A percentile compares a stretch with the other conserved stretches of the same genome.
These are phyloP conservation scores for Ilyonectria robusta DNA, from an alignment of 2,329 filamentous ascomycete species.

Conservation along the genomic window DNA sequence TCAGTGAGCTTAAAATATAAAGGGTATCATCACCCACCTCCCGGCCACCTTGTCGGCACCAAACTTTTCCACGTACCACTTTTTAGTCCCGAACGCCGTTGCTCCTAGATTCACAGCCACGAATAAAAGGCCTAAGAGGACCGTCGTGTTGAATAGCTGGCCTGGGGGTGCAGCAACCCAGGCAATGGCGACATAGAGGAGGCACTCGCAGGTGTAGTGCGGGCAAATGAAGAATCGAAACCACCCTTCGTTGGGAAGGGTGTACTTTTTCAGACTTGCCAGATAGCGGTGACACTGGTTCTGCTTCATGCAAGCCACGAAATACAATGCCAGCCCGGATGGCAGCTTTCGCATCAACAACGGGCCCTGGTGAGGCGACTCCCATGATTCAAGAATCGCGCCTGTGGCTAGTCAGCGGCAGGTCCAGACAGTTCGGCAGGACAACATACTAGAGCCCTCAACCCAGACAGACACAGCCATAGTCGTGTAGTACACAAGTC, in stretches of 20 bases:
- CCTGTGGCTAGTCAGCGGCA: constrained; percentile 43
- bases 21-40: constrained; percentile 84
- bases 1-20: constrained; percentile 64
- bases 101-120: constrained; percentile 84
- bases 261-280: constrained; percentile 83
- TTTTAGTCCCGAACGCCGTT: constrained; percentile 82
- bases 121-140: constrained; percentile 80
- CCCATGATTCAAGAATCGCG: constrained; percentile 54
- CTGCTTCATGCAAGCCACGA: constrained; percentile 80
- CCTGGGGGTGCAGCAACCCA: constrained; percentile 80
- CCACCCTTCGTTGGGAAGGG: constrained; percentile 79
- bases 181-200: constrained; percentile 85
- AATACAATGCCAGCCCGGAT: constrained; percentile 73
- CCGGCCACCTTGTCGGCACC: constrained; percentile 72
- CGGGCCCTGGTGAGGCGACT: constrained; percentile 33
- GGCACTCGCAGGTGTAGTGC: constrained; percentile 91
- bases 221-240: constrained; percentile 85
- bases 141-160: constrained; percentile 77
- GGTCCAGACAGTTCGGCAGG: not conserved
- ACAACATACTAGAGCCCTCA: constrained; percentile 77
- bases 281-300: constrained; percentile 81
- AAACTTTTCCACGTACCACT: constrained; percentile 86
- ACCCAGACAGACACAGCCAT: constrained; percentile 87
- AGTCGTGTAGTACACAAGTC: constrained; percentile 81
- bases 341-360: constrained; percentile 45